A percentile compares a stretch with the other conserved stretches of the same genome.
Conservation (phyloP, 129 eudicot species). For the Centella asiatica region DNA sequence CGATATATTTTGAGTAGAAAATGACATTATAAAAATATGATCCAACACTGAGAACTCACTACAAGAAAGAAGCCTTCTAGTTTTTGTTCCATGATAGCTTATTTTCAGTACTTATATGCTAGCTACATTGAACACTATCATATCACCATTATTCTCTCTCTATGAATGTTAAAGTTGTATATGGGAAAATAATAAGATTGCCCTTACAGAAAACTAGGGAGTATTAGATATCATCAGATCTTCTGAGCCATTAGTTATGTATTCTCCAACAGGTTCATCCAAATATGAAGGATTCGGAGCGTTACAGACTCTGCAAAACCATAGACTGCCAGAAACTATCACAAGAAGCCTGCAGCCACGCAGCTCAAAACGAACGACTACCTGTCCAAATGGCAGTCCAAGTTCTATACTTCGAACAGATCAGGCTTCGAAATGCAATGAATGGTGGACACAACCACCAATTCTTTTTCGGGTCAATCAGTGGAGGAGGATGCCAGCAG, state of each 20-base stretch:
- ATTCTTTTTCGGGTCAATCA: constrained; percentile 65
- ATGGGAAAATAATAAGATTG: too few species aligned
- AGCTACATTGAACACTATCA: too few species aligned
- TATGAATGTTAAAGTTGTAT: too few species aligned
- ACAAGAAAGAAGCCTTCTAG: too few species aligned
- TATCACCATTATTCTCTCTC: too few species aligned
- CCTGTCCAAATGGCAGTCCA: constrained; percentile 99
- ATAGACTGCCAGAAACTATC: constrained; percentile 89
- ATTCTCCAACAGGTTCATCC: constrained; percentile 66
- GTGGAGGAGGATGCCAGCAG: constrained; percentile 29
- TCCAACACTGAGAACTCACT: too few species aligned
- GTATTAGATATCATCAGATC: too few species aligned
- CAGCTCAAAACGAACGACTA: constrained; percentile 90
- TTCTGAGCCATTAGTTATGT: neutral
- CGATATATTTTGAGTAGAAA: too few species aligned
- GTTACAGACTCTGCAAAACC: constrained; percentile 89
- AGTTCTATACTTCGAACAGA: constrained; percentile 94
- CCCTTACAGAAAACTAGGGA: too few species aligned
- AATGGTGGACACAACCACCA: constrained; percentile 68
- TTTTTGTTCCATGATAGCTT: too few species aligned
- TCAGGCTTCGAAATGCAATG: constrained; percentile 90
- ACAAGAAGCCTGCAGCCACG: constrained; percentile 98
- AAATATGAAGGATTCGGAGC: constrained; percentile 79
- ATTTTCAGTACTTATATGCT: too few species aligned
- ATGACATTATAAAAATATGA: too few species aligned